phyloP scores from a whole-genome alignment of 345 rosid genomes.

The Arabidopsis arenosa region DNA sequence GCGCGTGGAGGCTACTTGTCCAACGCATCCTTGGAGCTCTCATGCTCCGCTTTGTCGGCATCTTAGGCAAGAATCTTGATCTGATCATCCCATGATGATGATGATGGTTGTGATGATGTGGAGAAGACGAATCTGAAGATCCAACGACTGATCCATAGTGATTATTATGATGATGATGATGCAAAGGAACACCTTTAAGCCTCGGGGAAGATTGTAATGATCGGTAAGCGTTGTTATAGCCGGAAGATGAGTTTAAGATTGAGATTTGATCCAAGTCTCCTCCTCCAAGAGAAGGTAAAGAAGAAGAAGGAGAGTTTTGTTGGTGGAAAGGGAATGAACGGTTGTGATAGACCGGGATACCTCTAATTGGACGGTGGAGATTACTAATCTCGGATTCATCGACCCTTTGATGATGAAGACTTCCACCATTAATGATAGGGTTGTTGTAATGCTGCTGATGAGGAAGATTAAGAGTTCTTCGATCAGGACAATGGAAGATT shows the following conservation, averaged over 20 bases:
- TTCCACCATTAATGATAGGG: conserved; percentile 37
- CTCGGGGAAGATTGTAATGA: conserved; percentile 49
- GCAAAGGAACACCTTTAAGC: conserved; percentile 57
- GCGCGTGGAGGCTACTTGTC: conserved; percentile 87
- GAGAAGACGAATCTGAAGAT: conserved; percentile 54
- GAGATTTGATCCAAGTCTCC: conserved; percentile 61
- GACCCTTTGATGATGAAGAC: conserved; percentile 38
- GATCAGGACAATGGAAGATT: conserved; percentile 42
- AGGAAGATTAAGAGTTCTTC: conserved; percentile 36
- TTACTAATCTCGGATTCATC: conserved; percentile 43
- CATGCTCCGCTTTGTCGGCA: conserved; percentile 75
- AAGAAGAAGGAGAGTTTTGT: conserved; percentile 51
- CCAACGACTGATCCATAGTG: conserved; percentile 56
- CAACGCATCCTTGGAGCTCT: conserved; percentile 94
- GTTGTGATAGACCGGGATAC: conserved; percentile 83
- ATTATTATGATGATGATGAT: conserved; percentile 49
- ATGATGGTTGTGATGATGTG: conserved; percentile 52
- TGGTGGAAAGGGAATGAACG: conserved; percentile 70
- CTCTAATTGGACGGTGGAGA: conserved; percentile 70
- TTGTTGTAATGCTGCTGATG: conserved; percentile 43
- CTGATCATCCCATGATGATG: conserved; percentile 61
- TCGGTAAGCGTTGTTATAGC: conserved; percentile 44
- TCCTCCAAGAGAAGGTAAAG: conserved; percentile 55
- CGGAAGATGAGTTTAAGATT: conserved; percentile 51
- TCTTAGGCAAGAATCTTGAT: conserved; percentile 74